A percentile compares a stretch with the other conserved stretches of the same genome.
These are phyloP conservation scores for Rhizopogon roseolus DNA, from an alignment of 768 basidiomycete species.

Conservation along the genomic window DNA sequence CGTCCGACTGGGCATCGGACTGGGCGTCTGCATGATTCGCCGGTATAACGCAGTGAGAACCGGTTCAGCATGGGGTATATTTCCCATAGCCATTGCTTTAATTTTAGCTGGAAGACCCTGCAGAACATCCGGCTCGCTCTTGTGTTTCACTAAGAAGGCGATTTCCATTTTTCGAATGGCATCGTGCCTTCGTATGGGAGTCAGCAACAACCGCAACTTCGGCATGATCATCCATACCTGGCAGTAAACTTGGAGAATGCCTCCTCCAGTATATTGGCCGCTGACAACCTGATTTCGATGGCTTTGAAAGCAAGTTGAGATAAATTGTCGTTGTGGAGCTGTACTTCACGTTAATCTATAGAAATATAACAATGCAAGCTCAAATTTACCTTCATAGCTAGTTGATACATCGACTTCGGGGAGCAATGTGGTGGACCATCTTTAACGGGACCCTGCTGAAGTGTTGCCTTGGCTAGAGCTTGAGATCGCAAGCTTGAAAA, in stretches of 20 bases:
- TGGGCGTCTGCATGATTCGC: neutral
- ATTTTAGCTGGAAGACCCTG: conserved; percentile 4
- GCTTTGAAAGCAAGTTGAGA: conserved; percentile 2
- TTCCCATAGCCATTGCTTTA: neutral
- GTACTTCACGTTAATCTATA: neutral
- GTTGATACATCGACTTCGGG: conserved; percentile 22
- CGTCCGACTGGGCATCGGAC: too few species aligned
- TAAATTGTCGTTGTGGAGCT: conserved; percentile 1
- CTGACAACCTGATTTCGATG: neutral
- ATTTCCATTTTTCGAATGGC: conserved; percentile 4
- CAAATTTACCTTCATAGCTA: conserved; percentile 13
- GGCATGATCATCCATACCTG: neutral
- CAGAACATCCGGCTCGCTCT: neutral
- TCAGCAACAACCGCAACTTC: neutral
- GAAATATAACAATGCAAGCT: neutral
- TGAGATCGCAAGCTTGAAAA: conserved; percentile 4
- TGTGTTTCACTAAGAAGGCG: neutral
- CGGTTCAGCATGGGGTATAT: conserved; percentile 2
- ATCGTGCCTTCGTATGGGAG: neutral
- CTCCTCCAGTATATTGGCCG: conserved; percentile 6
- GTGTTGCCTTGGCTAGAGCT: neutral
- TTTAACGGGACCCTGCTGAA: neutral
- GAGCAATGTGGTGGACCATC: conserved; percentile 10
- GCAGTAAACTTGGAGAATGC: conserved; percentile 8
- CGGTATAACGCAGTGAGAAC: conserved; percentile 1